phyloP scores from a whole-genome alignment of 2,329 filamentous ascomycete species.

The Elsinoe fawcettii region DNA sequence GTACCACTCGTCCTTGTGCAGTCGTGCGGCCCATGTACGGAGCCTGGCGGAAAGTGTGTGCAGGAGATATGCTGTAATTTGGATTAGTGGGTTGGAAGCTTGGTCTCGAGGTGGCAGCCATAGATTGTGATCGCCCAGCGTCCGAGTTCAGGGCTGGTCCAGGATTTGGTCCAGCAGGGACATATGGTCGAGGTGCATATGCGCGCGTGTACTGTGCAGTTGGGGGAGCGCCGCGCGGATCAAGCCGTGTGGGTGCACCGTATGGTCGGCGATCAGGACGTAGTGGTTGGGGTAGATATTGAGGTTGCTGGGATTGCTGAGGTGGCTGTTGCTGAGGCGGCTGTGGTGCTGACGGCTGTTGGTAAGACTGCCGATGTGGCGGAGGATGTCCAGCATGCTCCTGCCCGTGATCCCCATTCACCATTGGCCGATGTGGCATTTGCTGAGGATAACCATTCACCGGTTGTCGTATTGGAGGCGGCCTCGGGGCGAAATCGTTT shows the following conservation, averaged over 20 bases:
- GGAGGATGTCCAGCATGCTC: conserved; percentile 18
- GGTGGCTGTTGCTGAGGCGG: conserved; percentile 33
- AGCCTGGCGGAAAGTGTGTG: conserved; percentile 70
- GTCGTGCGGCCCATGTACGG: conserved; percentile 76
- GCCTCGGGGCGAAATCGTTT: conserved; percentile 51
- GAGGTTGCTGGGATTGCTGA: conserved; percentile 29
- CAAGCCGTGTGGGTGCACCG: conserved; percentile 62
- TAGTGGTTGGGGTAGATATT: conserved; percentile 53
- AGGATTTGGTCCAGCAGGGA: conserved; percentile 33
- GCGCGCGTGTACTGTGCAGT: conserved; percentile 39
- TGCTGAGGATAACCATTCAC: conserved; percentile 34
- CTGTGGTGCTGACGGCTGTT: conserved; percentile 34
- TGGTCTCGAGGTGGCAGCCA: conserved; percentile 68
- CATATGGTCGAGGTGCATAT: conserved; percentile 27
- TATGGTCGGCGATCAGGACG: conserved; percentile 62
- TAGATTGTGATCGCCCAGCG: conserved; percentile 83
- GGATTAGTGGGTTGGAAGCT: conserved; percentile 59
- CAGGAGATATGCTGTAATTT: conserved; percentile 54
- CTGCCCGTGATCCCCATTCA: conserved; percentile 32
- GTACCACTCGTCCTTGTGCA: conserved; percentile 82
- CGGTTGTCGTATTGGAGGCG: conserved; percentile 51
- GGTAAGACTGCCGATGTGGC: conserved; percentile 29
- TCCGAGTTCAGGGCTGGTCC: conserved; percentile 69
- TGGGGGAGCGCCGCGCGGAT: conserved; percentile 48
- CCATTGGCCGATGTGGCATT: conserved; percentile 27